Conservation (phyloP, 768 basidiomycete genomes). For the Leccinum arenicola region DNA sequence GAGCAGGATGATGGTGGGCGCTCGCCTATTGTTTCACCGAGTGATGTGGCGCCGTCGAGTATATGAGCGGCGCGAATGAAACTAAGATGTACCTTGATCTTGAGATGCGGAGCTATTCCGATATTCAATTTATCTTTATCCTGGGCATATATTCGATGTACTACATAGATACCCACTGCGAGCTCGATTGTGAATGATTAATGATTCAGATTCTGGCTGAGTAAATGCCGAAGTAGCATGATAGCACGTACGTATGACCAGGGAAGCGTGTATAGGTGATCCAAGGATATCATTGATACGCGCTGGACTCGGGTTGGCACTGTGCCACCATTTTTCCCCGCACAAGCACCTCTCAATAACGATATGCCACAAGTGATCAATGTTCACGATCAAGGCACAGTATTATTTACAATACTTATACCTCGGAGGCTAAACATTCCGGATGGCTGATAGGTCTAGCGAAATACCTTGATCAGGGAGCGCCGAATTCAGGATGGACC, state of each 20-base stretch:
- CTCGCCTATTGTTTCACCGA: conserved; percentile 3
- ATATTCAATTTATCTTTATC: neutral
- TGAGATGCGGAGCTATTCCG: neutral
- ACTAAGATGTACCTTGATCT: neutral
- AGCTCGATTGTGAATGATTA: neutral
- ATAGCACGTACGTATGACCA: neutral
- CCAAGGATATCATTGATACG: no score
- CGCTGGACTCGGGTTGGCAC: no score
- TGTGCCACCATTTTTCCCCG: no score
- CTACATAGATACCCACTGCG: neutral
- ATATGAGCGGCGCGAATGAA: neutral
- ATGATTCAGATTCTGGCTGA: neutral
- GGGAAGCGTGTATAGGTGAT: no score
- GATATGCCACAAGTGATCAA: no score
- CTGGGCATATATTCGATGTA: neutral
- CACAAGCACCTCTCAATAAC: no score
- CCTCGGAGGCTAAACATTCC: no score
- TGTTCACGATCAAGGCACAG: no score
- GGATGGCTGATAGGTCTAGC: no score
- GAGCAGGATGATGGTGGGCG: conserved; percentile 12
- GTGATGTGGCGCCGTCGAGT: neutral
- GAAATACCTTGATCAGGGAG: no score
- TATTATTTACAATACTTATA: no score
- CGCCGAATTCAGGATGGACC: no score
- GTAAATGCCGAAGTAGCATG: neutral